These are phyloP conservation scores for Pichia sp. DNA, from an alignment of 1,139 yeast species.

Conservation along the genomic window DNA sequence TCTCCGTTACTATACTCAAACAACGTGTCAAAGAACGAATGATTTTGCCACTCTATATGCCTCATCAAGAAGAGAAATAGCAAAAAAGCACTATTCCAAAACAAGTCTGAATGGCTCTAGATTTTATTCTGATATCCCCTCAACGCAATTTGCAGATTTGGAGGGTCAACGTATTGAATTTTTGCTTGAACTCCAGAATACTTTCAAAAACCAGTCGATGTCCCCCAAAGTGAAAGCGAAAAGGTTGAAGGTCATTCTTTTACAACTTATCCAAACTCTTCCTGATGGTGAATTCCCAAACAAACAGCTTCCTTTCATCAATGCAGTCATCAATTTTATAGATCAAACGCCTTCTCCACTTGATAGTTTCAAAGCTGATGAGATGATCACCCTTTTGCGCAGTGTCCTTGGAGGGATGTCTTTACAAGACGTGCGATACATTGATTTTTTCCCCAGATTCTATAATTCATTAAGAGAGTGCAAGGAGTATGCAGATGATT, in stretches of 20 bases:
- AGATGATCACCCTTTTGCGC: constrained; percentile 24
- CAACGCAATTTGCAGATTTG: constrained; percentile 20
- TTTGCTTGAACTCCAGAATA: constrained; percentile 24
- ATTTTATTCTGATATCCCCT: constrained; percentile 6
- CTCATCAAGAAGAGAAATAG: not conserved
- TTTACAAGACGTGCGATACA: constrained; percentile 25
- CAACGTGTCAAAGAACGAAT: not conserved
- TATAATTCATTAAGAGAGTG: constrained; percentile 29
- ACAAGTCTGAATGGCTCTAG: not conserved
- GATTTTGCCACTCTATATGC: not conserved
- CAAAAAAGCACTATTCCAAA: not conserved
- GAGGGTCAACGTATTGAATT: constrained; percentile 19
- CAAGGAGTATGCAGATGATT: constrained; percentile 20
- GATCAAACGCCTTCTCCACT: constrained; percentile 25
- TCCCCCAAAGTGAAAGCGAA: constrained; percentile 26
- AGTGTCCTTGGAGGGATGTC: constrained; percentile 29
- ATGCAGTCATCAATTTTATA: constrained; percentile 28
- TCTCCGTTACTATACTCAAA: not conserved
- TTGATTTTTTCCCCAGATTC: constrained; percentile 32
- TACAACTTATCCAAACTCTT: constrained; percentile 20
- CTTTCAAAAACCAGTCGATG: constrained; percentile 23
- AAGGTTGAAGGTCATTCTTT: constrained; percentile 21
- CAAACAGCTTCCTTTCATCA: constrained; percentile 27
- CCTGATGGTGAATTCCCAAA: constrained; percentile 23
- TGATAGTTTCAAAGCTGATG: constrained; percentile 23